These are phyloP conservation scores for Penicillium sp. DNA, from an alignment of 2,329 filamentous ascomycete species.

Conservation along the genomic window DNA sequence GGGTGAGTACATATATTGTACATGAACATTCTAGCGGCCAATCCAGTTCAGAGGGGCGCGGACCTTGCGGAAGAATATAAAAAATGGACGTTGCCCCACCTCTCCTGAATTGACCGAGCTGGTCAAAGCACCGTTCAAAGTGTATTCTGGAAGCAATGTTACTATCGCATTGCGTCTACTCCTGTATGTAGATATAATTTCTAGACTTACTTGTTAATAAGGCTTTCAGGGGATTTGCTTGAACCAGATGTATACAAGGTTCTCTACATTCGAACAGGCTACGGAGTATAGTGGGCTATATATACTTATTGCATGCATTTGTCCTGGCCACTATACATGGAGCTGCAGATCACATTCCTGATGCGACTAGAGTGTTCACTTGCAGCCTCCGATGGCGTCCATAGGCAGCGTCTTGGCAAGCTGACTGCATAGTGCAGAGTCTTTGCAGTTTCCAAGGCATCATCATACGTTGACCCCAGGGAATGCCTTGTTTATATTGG, in stretches of 20 bases:
- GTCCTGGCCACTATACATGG: neutral
- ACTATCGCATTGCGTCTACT: constrained; percentile 3
- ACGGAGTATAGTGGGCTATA: neutral
- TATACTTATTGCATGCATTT: constrained; percentile 1
- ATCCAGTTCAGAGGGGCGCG: constrained; percentile 5
- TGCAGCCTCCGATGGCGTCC: constrained; percentile 2
- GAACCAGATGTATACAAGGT: neutral
- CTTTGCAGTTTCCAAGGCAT: constrained; percentile 7
- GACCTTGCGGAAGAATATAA: constrained; percentile 16
- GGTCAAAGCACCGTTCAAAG: constrained; percentile 15
- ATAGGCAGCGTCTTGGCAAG: constrained; percentile 8
- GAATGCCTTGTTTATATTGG: neutral
- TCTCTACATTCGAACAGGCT: neutral
- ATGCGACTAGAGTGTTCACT: constrained; percentile 3
- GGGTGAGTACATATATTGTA: neutral
- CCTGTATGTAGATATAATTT: neutral
- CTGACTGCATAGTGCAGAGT: constrained; percentile 14
- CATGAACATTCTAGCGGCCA: constrained; percentile 3
- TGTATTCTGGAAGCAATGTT: constrained; percentile 6
- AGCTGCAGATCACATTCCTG: constrained; percentile 5
- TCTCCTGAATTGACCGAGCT: constrained; percentile 22
- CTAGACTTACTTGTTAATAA: neutral
- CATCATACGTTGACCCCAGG: constrained; percentile 4
- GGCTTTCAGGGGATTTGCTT: neutral
- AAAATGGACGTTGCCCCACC: constrained; percentile 13